phyloP scores from a whole-genome alignment of 1,139 yeast species.

The Kodamaea alishanica region DNA sequence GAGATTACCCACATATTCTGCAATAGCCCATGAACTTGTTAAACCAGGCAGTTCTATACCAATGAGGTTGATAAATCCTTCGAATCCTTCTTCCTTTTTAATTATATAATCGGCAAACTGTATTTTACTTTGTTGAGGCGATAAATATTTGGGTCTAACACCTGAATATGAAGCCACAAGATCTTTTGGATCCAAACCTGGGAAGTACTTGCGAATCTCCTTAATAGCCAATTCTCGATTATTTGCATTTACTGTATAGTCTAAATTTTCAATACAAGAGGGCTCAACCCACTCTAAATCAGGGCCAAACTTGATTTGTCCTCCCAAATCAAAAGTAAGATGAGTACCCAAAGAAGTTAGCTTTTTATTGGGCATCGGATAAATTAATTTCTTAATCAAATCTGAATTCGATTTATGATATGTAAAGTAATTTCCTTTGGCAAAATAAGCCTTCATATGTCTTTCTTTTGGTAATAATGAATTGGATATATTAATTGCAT shows the following conservation, averaged over 20 bases:
- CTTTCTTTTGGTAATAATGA: slow-evolving; percentile 62
- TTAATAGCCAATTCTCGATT: slow-evolving; percentile 54
- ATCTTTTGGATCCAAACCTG: slow-evolving; percentile 47
- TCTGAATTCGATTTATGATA: slow-evolving; percentile 36
- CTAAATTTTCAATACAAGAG: slow-evolving; percentile 23
- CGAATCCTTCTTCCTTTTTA: slow-evolving; percentile 56
- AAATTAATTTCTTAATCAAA: slow-evolving; percentile 48
- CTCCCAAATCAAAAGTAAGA: slow-evolving; percentile 77
- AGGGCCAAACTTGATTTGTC: slow-evolving; percentile 81
- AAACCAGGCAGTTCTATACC: slow-evolving; percentile 92
- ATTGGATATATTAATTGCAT: slow-evolving; percentile 68
- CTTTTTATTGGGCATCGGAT: slow-evolving; percentile 76
- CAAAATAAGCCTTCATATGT: slow-evolving; percentile 59
- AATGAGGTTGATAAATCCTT: slow-evolving; percentile 74
- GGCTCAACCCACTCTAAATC: slow-evolving; percentile 70
- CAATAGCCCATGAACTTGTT: slow-evolving; percentile 79
- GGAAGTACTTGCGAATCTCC: slow-evolving; percentile 63
- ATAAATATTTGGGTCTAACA: slow-evolving; percentile 70
- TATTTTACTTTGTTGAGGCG: slow-evolving; percentile 35
- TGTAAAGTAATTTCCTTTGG: slow-evolving; percentile 79
- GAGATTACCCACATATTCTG: slow-evolving; percentile 57
- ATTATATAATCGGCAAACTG: slow-evolving; percentile 72
- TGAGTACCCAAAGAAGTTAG: slow-evolving; percentile 83
- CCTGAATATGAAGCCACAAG: slow-evolving; percentile 74
- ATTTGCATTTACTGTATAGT: slow-evolving; percentile 44